A percentile compares a stretch with the other conserved stretches of the same genome.
phyloP scores from a whole-genome alignment of 2,329 filamentous ascomycete genomes.

The Ilyonectria sp. region DNA sequence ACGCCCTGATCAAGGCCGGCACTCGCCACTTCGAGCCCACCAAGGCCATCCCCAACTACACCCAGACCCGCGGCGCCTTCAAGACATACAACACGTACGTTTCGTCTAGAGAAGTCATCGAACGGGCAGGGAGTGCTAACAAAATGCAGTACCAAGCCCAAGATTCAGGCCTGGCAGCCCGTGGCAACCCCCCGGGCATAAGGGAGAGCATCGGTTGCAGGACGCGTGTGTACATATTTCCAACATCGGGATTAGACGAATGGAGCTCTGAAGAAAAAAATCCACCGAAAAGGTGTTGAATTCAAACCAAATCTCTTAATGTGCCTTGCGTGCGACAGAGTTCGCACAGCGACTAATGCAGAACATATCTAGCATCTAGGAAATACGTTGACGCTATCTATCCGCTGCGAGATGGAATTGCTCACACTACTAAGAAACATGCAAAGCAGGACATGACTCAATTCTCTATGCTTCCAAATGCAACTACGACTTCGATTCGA shows the following conservation, averaged over 20 bases:
- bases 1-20: conserved; percentile 78
- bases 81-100: conserved; percentile 97
- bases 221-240: conserved; percentile 51
- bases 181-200: conserved; percentile 55
- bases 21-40: conserved; percentile 83
- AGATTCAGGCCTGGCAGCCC: conserved; percentile 69
- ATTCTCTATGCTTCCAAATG: neutral
- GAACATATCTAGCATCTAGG: conserved; percentile 39
- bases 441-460: conserved; percentile 13
- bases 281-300: conserved; percentile 26
- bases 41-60: conserved; percentile 81
- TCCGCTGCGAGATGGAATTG: conserved; percentile 34
- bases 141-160: conserved; percentile 64
- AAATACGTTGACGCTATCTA: conserved; percentile 43
- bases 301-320: conserved; percentile 36
- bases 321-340: conserved; percentile 19
- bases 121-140: conserved; percentile 35
- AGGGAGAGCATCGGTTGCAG: conserved; percentile 30
- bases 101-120: no score
- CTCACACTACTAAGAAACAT: conserved; percentile 36
- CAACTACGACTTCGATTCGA: conserved; percentile 53
- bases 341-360: conserved; percentile 20
- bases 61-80: conserved; percentile 83
- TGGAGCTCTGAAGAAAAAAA: conserved; percentile 27
- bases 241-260: conserved; percentile 40